Percentiles rank a stretch among this genome's conserved stretches.
These are phyloP conservation scores for Candida sanyaensis DNA, from an alignment of 1,139 yeast genomes.

Conservation along the genomic window DNA sequence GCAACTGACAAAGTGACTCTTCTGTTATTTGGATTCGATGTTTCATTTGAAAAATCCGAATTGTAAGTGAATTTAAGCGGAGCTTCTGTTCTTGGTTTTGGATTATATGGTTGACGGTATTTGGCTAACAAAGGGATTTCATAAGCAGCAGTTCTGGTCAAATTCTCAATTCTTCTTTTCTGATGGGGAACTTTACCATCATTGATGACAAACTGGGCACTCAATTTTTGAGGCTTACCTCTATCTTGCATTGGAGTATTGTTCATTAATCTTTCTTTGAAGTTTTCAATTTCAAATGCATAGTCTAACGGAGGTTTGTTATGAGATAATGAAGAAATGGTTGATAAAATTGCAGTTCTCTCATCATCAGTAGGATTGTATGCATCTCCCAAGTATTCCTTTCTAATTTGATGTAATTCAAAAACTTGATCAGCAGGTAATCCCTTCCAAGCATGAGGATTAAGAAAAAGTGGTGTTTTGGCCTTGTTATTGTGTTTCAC, in stretches of 20 bases:
- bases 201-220: conserved; percentile 40
- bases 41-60: conserved; percentile 69
- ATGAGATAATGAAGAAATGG: conserved; percentile 34
- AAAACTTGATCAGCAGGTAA: conserved; percentile 64
- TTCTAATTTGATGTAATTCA: conserved; percentile 60
- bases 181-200: conserved; percentile 42
- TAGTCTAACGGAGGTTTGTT: conserved; percentile 42
- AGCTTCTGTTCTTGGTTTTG: conserved; percentile 41
- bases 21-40: conserved; percentile 61
- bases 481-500: conserved; percentile 5
- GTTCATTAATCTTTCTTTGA: conserved; percentile 47
- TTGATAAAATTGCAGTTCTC: conserved; percentile 48
- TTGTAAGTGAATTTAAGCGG: conserved; percentile 72
- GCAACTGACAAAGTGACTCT: conserved; percentile 66
- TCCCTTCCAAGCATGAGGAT: conserved; percentile 72
- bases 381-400: conserved; percentile 54
- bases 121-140: conserved; percentile 85
- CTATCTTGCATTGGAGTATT: conserved; percentile 41
- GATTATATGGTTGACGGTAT: conserved; percentile 65
- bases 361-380: conserved; percentile 56
- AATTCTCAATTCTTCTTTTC: conserved; percentile 41
- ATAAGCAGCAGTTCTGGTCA: conserved; percentile 83
- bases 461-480: conserved; percentile 35
- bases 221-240: conserved; percentile 43
- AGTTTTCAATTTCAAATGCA: conserved; percentile 47